Base-by-base conservation (phyloP, 805 yeast genomes). In the Cyberlindnera misumaiensis region DNA sequence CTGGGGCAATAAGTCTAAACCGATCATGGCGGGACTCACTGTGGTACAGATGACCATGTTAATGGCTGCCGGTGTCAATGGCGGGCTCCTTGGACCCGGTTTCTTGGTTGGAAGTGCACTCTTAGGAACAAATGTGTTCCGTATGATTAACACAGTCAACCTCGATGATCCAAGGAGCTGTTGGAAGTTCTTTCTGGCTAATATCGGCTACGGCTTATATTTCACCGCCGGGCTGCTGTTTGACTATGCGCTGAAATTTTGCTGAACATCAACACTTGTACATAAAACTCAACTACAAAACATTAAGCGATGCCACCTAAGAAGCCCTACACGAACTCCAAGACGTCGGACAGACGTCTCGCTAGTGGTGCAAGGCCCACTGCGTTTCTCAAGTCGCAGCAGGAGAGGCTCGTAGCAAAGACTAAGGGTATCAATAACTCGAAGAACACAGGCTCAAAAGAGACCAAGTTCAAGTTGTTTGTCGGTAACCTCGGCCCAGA, bases 1-100 rank as follows among this genome's bases (percentile, higher is more conserved):
- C 3, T 94, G 98, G 98, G 95, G 94, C 8, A 74, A 72, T 16
- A 71, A 75, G 25, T 75, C 96, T 1, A 88, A 83, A 56, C 71
- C 77, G 10, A 75, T 88, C 30, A 68, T 84, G 51, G 68, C 75
- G 32, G 79, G 73, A 1, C 56, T 88, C 46, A 73, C 86, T 6
- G 66, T 67, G 2, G 77, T 77, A 1, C 98, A 93, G 62, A 67
- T 83, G 46, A 73, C 72, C 1, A 60, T 79, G 29, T 73, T 77
- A 44, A 67, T 78, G 3, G 45, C 73, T 7, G 85, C 95, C 20
- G 97, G 97, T 1, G 51, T 73, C 16, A 63, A 80, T 56, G 79
- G 81, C 35, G 83, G 90, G 13, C 39, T 62, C 2, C 42, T 69
- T 15, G 96, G 96, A 1, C 95, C 95, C 1, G 89, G 90, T 0